phyloP scores from a whole-genome alignment of 768 basidiomycete genomes.

The Rubroboletus satanas region DNA sequence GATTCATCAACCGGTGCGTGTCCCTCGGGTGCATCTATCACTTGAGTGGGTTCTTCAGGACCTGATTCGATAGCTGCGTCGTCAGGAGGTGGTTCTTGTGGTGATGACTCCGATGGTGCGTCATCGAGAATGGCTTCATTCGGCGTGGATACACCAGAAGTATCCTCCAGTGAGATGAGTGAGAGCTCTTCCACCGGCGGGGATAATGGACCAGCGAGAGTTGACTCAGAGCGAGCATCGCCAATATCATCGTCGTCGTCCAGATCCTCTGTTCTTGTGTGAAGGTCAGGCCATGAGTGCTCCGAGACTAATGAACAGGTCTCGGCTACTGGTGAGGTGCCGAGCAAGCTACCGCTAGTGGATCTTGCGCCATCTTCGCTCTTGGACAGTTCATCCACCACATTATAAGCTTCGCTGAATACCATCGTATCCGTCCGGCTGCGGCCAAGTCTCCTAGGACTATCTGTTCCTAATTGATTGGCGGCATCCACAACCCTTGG shows the following conservation, averaged over 20 bases:
- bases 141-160: not conserved
- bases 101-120: not conserved
- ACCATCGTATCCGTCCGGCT: constrained; percentile 75
- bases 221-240: constrained; percentile 22
- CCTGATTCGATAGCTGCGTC: constrained; percentile 4
- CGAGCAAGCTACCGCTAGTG: constrained; percentile 4
- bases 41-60: constrained; percentile 8
- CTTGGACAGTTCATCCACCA: constrained; percentile 39
- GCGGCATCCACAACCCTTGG: constrained; percentile 20
- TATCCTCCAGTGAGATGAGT: constrained; percentile 26
- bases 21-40: constrained; percentile 1
- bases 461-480: constrained; percentile 27
- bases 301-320: constrained; percentile 2
- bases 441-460: constrained; percentile 48
- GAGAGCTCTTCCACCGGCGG: constrained; percentile 28
- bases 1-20: not conserved
- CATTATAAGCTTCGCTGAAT: constrained; percentile 42
- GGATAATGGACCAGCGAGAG: constrained; percentile 18
- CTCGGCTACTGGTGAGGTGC: constrained; percentile 11
- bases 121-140: not conserved
- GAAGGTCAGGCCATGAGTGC: constrained; percentile 11
- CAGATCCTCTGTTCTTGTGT: constrained; percentile 15
- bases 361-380: constrained; percentile 5
- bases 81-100: constrained; percentile 2
- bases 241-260: constrained; percentile 23